Percentiles rank a stretch among this genome's conserved stretches.
These are phyloP conservation scores for Solanum gandarillasii DNA, from an alignment of 257 asterid genomes.

Conservation along the genomic window DNA sequence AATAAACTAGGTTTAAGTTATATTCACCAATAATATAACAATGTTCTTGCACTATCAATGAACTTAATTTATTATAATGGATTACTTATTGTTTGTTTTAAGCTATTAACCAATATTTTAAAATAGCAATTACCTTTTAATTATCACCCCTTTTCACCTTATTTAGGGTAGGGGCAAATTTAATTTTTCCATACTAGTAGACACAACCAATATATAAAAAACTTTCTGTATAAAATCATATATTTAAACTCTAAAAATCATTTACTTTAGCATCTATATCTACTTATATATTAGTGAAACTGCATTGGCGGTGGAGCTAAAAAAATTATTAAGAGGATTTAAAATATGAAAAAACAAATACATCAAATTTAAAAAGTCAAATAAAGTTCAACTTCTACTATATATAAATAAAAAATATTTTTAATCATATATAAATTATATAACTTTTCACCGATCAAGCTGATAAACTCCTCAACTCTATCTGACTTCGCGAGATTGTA, in stretches of 20 bases:
- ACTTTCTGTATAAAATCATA: background rate
- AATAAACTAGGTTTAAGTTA: background rate
- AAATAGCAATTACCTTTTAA: background rate
- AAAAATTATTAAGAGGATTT: background rate
- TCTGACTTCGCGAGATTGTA: background rate
- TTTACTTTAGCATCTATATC: background rate
- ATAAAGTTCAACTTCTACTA: background rate
- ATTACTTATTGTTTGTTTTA: background rate
- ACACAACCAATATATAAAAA: background rate
- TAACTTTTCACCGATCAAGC: too few relatives aligned
- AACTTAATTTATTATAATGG: background rate
- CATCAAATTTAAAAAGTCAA: background rate
- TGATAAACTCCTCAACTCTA: background rate
- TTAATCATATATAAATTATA: background rate
- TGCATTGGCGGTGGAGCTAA: fast-evolving
- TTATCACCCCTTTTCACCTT: background rate
- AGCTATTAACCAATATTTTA: background rate
- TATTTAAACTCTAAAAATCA: background rate
- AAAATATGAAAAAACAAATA: background rate
- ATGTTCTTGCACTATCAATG: background rate
- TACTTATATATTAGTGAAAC: background rate
- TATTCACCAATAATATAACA: background rate
- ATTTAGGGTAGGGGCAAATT: background rate
- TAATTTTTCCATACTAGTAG: background rate
- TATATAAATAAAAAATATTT: background rate